Conservation (phyloP, 202 grass and related monocot species). For the Zizania palustris region DNA sequence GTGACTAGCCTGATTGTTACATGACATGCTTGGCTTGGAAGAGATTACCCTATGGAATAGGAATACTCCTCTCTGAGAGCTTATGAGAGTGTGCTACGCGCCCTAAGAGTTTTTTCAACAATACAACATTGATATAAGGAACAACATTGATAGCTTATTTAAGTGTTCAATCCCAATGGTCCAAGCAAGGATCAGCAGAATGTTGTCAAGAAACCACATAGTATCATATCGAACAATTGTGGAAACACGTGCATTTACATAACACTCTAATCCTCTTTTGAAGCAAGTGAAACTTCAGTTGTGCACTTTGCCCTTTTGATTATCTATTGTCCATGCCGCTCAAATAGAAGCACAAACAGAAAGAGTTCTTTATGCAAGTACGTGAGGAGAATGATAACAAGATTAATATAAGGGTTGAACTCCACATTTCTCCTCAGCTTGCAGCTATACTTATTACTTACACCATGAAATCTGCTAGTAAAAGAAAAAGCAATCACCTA, state of each 20-base stretch:
- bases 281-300: background rate
- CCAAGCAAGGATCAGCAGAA: background rate
- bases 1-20: no score
- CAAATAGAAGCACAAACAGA: constrained; percentile 5
- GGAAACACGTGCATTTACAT: no score
- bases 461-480: constrained; percentile 12
- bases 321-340: background rate
- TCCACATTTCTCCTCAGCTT: constrained; percentile 2
- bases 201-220: background rate
- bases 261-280: background rate
- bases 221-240: background rate
- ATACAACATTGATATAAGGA: background rate
- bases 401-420: background rate
- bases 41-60: no score
- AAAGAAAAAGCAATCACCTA: background rate
- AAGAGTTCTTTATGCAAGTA: background rate
- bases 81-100: no score
- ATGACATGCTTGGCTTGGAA: no score
- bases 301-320: background rate
- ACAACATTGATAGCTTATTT: background rate
- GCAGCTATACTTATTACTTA: background rate
- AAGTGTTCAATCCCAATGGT: background rate
- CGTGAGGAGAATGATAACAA: background rate
- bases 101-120: no score
- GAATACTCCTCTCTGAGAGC: no score